Evolutionary conservation across 2,329 filamentous ascomycete genomes (phyloP), one percentile per base, ranked within the genome.

Genomic region (Botrytis byssoidea): DNA sequence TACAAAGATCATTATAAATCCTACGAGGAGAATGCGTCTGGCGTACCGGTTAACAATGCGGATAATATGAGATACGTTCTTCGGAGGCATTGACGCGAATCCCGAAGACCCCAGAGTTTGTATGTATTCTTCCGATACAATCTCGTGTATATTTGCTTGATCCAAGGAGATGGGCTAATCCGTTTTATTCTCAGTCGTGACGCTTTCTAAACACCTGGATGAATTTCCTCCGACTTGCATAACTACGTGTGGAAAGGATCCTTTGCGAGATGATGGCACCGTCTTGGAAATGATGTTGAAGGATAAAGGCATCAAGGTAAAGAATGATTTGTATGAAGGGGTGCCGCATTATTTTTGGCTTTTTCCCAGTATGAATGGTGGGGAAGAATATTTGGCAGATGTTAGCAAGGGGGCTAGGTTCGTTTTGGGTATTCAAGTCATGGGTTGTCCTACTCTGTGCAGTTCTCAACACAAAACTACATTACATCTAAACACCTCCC

Each of bases 301-400:
- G 61, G 76, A 81, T 25, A 76, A 75, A 2, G 80, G 79, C 0
- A 77, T 79, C 8, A 66, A 70, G 70, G 77, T 77, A 9, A 79
- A 78, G 74, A 75, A 75, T 35, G 79, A 81, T 55, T 72, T 75
- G 46, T 80, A 81, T 74, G 74, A 76, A 7, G 81, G 79, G 1
- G 64, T 79, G 59, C 80, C 81, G 59, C 81, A 82, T 75, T 82
- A 80, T 51, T 83, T 79, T 40, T 72, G 71, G 71, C 12, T 51
- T 12, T 72, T 72, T 8, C 71, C 71, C 1, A 25, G 40, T 20
- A 51, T 68, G 0, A 59, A 68, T 5, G 40, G 51, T 16, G 18
- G 63, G 29, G 71, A 48, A 9, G 63, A 72, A 7, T 59, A 51
- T 72, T 48, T 72, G 20, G 64, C 4, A 1, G 61, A 72, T 69